Conservation (phyloP, 2,329 filamentous ascomycete species). For the Hypoxylon sp. region DNA sequence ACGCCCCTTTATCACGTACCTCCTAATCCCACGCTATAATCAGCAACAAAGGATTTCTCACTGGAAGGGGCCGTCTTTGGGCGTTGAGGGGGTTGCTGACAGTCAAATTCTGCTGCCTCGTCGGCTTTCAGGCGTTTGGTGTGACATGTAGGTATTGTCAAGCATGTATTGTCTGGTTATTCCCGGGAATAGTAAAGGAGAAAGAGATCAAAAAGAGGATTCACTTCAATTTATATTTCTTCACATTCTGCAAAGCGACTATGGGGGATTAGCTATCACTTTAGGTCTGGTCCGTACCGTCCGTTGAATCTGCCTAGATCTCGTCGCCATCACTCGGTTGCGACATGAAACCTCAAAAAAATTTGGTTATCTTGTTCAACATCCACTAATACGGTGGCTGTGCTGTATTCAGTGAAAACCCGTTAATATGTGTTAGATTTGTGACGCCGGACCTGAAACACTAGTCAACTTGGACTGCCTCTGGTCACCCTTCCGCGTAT, state of each 20-base stretch:
- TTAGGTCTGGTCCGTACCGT: conserved; percentile 1
- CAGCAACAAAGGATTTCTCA: background rate
- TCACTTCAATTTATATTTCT: background rate
- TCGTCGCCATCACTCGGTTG: background rate
- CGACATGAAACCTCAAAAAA: background rate
- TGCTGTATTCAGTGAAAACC: background rate
- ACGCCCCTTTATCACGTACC: background rate
- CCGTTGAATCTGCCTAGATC: conserved; percentile 13
- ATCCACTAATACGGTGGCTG: background rate
- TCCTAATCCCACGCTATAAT: background rate
- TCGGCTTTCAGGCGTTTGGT: background rate
- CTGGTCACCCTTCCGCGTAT: background rate
- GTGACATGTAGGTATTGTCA: background rate
- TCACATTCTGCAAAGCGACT: background rate
- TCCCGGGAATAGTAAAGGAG: background rate
- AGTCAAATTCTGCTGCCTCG: background rate
- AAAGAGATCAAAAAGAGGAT: background rate
- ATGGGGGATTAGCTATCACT: background rate
- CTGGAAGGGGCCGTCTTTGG: background rate
- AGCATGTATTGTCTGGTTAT: background rate
- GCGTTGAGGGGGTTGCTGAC: background rate
- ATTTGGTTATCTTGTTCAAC: background rate
- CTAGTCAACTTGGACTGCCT: conserved; percentile 4
- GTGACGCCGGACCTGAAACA: conserved; percentile 3
- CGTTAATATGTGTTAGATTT: background rate